A percentile compares a stretch with the other conserved stretches of the same genome.
These are phyloP conservation scores for Puccinia sorghi DNA, from an alignment of 1,284 basidiomycete species.

Conservation along the genomic window DNA sequence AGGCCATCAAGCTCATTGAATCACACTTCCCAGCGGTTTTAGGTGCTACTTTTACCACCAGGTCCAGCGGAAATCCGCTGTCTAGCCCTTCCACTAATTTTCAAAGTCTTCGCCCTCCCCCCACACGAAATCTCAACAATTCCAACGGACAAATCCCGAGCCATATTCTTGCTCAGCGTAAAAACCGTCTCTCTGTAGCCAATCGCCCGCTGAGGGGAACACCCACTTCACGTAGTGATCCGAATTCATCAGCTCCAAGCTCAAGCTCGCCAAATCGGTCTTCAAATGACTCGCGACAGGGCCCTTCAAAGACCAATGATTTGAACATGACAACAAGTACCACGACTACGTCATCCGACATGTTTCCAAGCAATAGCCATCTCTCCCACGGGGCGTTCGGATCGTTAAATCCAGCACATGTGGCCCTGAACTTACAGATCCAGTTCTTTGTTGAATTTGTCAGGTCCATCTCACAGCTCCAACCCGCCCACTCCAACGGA, in stretches of 20 bases:
- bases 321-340: background rate
- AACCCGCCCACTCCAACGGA: constrained; percentile 13
- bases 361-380: constrained; percentile 9
- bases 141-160: constrained; percentile 11
- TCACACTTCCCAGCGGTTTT: constrained; percentile 36
- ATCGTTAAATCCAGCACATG: constrained; percentile 67
- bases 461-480: constrained; percentile 61
- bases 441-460: constrained; percentile 78
- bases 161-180: constrained; percentile 23
- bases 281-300: constrained; percentile 10
- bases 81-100: background rate
- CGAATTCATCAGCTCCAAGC: constrained; percentile 23
- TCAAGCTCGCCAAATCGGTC: constrained; percentile 5
- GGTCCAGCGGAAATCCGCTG: constrained; percentile 4
- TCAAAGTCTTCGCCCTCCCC: background rate
- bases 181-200: constrained; percentile 2
- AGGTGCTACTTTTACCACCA: constrained; percentile 15
- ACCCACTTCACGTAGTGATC: constrained; percentile 9
- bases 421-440: constrained; percentile 77
- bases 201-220: constrained; percentile 39
- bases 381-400: constrained; percentile 40
- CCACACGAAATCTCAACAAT: background rate
- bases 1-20: constrained; percentile 39
- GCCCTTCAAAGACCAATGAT: constrained; percentile 17
- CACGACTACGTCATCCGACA: background rate